Evolutionary conservation across 148 eudicot genomes (phyloP), one percentile per base, ranked within the genome.

Genomic region (Fagopyrum tataricum): DNA sequence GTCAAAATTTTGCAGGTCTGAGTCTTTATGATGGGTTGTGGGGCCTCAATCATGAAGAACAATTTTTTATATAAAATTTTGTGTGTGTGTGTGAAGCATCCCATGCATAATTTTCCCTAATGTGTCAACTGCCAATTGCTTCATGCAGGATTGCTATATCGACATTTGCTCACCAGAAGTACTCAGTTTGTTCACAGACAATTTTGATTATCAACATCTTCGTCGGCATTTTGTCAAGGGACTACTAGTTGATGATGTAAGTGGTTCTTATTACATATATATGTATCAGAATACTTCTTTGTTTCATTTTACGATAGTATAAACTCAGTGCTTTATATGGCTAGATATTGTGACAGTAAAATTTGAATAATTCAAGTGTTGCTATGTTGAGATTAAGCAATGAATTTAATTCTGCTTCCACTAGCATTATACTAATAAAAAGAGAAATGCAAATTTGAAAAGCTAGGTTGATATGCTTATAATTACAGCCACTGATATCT

Each of bases 151-250:
- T 81, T 94, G 98, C 81, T 91, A 88, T 71, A 87, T 94, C 75
- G 98, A 94, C 81, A 89, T 94, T 41, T 94, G 98, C 82, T 84
- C 90, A 59, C 93, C 88, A 14, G 98, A 91, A 81, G 96, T 94
- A 55, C 93, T 94, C 51, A 89, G 89, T 76, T 92, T 91, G 72
- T 94, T 94, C 76, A 83, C 90, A 0, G 98, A 94, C 80, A 94
- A 94, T 87, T 94, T 94, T 82, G 98, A 94, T 79, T 94, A 94
- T 84, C 98, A 94, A 82, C 97, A 88, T 83, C 88, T 94, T 59
- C 97, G 98, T 20, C 96, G 97, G 75, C 91, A 94, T 82, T 94
- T 94, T 81, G 88, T 94, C 40, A 94, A 91, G 84, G 96, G 93
- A 14, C 79, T 94, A 67, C 97, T 94, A 56, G 79, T 84, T 44